phyloP scores from a whole-genome alignment of 306 rosid genomes.

The Sindora glabra region DNA sequence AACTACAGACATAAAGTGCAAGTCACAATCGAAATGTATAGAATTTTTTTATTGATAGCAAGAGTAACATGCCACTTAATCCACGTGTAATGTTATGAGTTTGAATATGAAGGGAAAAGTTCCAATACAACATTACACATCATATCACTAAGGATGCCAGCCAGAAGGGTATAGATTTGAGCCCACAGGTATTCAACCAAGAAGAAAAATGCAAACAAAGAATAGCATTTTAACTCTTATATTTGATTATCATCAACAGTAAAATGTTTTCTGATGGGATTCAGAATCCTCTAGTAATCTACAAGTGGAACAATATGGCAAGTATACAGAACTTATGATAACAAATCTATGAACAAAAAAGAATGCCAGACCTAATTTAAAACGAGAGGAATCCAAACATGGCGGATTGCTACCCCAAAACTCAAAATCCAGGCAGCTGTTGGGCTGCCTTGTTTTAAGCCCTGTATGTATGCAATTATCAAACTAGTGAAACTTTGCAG shows the following conservation, averaged over 20 bases:
- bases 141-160: no score
- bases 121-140: no score
- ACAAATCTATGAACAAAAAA: slow-evolving; percentile 37
- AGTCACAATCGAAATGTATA: neutral
- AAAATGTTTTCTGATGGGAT: neutral
- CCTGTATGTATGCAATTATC: neutral
- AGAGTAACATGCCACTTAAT: no score
- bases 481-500: neutral
- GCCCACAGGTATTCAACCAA: neutral
- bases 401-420: neutral
- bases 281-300: slow-evolving; percentile 8
- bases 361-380: slow-evolving; percentile 26
- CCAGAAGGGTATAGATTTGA: neutral
- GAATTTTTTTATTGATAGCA: neutral
- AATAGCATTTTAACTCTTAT: neutral
- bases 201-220: neutral
- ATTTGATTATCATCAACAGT: neutral
- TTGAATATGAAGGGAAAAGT: no score
- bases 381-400: neutral
- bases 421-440: slow-evolving; percentile 9
- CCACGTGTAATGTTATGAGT: no score
- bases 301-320: slow-evolving; percentile 19
- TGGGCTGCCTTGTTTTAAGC: neutral
- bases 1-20: neutral
- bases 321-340: slow-evolving; percentile 5